Conservation (phyloP, 2,329 filamentous ascomycete genomes). For the Leptographium radiaticola region DNA sequence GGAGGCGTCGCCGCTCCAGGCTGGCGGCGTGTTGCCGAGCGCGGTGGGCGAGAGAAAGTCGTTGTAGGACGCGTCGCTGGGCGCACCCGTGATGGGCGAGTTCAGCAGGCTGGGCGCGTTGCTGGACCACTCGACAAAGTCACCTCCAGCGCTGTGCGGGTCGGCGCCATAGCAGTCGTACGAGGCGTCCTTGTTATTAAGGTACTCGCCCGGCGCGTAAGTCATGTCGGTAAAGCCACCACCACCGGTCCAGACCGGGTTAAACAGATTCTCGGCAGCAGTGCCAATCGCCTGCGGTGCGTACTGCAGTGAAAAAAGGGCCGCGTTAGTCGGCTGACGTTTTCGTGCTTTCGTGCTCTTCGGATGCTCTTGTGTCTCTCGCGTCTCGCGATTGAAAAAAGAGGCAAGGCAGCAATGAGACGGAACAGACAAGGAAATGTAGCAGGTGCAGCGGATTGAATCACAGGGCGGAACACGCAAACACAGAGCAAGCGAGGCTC, state of each 20-base stretch:
- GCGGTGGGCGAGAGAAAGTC: constrained; percentile 1
- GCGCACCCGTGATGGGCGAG: neutral
- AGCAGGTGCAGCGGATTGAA: too few species aligned
- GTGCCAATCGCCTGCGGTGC: neutral
- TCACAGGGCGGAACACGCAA: too few species aligned
- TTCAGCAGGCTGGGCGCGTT: neutral
- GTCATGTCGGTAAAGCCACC: neutral
- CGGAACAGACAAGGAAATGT: too few species aligned
- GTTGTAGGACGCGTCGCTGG: neutral
- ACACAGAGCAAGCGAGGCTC: too few species aligned
- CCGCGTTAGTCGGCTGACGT: neutral
- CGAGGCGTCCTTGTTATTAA: constrained; percentile 5
- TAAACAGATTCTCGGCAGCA: neutral
- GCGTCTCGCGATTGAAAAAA: neutral
- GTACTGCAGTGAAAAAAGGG: constrained; percentile 1
- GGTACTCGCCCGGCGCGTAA: constrained; percentile 8
- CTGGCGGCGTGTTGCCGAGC: neutral
- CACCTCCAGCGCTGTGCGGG: neutral
- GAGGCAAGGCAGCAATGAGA: too few species aligned
- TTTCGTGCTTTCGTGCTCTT: neutral
- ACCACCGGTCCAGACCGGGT: constrained; percentile 3
- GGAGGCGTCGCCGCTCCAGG: neutral
- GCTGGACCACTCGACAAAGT: constrained; percentile 5
- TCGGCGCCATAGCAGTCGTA: constrained; percentile 5
- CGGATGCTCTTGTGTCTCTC: neutral